These are phyloP conservation scores for Amaranthus hypochondriacus DNA, from an alignment of 148 eudicot genomes.

Conservation along the genomic window DNA sequence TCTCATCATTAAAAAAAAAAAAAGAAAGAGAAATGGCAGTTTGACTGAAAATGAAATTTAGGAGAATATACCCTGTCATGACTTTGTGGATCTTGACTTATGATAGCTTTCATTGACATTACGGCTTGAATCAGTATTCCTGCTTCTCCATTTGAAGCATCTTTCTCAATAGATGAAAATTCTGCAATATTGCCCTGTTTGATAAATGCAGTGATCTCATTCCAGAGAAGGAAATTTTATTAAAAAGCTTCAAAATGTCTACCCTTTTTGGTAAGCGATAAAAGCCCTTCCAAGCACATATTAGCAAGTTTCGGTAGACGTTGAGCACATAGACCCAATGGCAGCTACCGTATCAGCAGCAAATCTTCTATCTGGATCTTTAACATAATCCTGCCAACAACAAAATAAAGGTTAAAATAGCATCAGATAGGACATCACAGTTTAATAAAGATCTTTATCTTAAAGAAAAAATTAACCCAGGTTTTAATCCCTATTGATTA, in stretches of 20 bases:
- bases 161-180: slow-evolving; percentile 32
- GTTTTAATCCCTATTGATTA: not conserved
- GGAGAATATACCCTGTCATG: slow-evolving; percentile 63
- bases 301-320: slow-evolving; percentile 58
- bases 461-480: not conserved
- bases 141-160: slow-evolving; percentile 52
- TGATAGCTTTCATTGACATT: slow-evolving; percentile 65
- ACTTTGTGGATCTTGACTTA: slow-evolving; percentile 63
- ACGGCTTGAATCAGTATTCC: slow-evolving; percentile 76
- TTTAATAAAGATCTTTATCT: slow-evolving; percentile 7
- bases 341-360: slow-evolving; percentile 98
- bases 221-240: slow-evolving; percentile 1
- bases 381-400: slow-evolving; percentile 75
- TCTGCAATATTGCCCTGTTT: slow-evolving; percentile 36
- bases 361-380: slow-evolving; percentile 91
- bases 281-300: slow-evolving; percentile 70
- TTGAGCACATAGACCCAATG: slow-evolving; percentile 84
- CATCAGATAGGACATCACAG: not conserved
- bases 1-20: not conserved
- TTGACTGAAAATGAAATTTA: slow-evolving; percentile 8
- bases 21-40: slow-evolving; percentile 4
- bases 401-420: not conserved
- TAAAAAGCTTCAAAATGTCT: not conserved
- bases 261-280: slow-evolving; percentile 66
- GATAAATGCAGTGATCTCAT: slow-evolving; percentile 9